Percentiles rank a stretch among this genome's conserved stretches.
Conservation (phyloP, 2,329 filamentous ascomycete species). For the Cercospora zeina region DNA sequence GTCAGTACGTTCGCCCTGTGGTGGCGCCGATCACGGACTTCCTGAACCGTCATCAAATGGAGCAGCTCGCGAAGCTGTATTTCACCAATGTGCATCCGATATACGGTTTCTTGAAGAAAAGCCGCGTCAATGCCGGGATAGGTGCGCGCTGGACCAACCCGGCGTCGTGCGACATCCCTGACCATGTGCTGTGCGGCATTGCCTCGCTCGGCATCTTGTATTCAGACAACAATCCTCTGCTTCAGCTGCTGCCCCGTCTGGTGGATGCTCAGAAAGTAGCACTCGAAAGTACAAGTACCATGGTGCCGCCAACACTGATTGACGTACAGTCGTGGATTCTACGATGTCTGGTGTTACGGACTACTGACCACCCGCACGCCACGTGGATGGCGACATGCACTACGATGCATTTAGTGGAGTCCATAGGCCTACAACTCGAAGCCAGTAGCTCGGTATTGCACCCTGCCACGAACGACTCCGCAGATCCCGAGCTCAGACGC, state of each 20-base stretch:
- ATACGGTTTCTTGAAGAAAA: slow-evolving; percentile 54
- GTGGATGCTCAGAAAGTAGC: slow-evolving; percentile 47
- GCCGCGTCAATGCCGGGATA: slow-evolving; percentile 33
- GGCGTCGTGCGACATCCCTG: slow-evolving; percentile 31
- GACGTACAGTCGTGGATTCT: slow-evolving; percentile 56
- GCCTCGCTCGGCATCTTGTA: slow-evolving; percentile 57
- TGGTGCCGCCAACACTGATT: slow-evolving; percentile 43
- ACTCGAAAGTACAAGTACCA: slow-evolving; percentile 46
- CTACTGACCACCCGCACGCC: slow-evolving; percentile 55
- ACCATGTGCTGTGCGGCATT: slow-evolving; percentile 54
- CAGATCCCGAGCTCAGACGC: slow-evolving; percentile 34
- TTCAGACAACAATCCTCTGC: slow-evolving; percentile 32
- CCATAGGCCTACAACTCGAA: slow-evolving; percentile 52
- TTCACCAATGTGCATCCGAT: slow-evolving; percentile 56
- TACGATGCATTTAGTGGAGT: slow-evolving; percentile 60
- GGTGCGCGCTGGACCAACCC: slow-evolving; percentile 31
- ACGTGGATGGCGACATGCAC: slow-evolving; percentile 60
- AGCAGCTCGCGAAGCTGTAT: slow-evolving; percentile 49
- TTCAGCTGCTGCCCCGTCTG: slow-evolving; percentile 28
- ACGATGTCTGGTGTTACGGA: slow-evolving; percentile 55
- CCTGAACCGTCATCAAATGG: slow-evolving; percentile 53
- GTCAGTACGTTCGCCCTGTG: slow-evolving; percentile 29
- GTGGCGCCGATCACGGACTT: slow-evolving; percentile 47
- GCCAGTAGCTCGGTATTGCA: slow-evolving; percentile 35
- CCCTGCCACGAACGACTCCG: slow-evolving; percentile 29